Evolutionary conservation across 2,329 filamentous ascomycete species (phyloP), one percentile per base, ranked within the genome.

Genomic region (Amauroascus verrucosus): DNA sequence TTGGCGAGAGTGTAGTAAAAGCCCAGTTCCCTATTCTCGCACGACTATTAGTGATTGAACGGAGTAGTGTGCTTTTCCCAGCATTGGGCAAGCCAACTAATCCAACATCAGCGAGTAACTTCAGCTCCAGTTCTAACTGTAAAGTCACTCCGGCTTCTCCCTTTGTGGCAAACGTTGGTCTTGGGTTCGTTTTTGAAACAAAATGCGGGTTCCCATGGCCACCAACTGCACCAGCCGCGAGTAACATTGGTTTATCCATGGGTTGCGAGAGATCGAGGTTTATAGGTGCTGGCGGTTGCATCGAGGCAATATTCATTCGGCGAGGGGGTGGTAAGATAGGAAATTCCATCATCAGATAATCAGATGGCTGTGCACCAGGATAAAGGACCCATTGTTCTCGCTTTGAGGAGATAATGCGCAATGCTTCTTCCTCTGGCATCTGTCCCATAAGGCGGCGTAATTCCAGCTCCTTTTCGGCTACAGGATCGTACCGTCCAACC

Each of bases 151-250:
- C 86, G 11, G 79, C 76, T 60, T 95, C 88, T 40, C 93, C 93
- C 60, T 83, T 86, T 0, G 89, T 95, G 5, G 91, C 93, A 67
- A 90, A 95, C 62, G 91, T 84, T 0, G 93, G 93, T 40, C 85
- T 79, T 2, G 82, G 79, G 48, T 81, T 78, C n/a, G 82, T 78
- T 52, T 84, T 84, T 3, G 86, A 86, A 30, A 86, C 81, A 64
- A 97, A 98, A 67, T 96, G 89, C 4, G 93, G 88, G 64, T 98
- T 98, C 9, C 93, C 93, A 6, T 96, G 70, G 0, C 93, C 93
- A 7, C 93, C 93, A 56, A 94, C 80, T 4, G 88, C 90, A 6
- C 93, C 93, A 0, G 88, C 85, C 1, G 88, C 87, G 9, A 98
- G 80, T 22, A 98, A 75, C 59, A 96, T 83, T 0, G 93, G 93